phyloP scores from a whole-genome alignment of 352 stramenopile species.

The Elongisporangium prolatum region DNA sequence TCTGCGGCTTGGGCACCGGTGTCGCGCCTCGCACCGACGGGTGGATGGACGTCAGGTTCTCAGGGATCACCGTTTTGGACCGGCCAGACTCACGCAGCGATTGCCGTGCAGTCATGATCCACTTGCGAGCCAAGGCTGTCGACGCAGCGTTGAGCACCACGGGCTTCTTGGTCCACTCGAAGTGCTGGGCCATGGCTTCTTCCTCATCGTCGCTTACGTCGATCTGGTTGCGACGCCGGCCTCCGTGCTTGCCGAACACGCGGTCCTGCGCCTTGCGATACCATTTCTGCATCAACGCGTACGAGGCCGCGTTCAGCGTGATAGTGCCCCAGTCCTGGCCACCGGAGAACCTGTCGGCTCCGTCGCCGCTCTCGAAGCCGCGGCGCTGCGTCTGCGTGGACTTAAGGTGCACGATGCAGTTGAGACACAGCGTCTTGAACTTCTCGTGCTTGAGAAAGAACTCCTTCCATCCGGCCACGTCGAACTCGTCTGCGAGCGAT shows the following conservation, averaged over 20 bases:
- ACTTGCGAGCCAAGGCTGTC: conserved; percentile 78
- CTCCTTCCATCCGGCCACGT: conserved; percentile 92
- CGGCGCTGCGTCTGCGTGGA: conserved; percentile 21
- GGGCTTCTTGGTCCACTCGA: conserved; percentile 75
- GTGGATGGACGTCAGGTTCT: conserved; percentile 53
- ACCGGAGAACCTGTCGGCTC: conserved; percentile 12
- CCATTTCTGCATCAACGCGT: conserved; percentile 90
- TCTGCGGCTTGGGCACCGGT: conserved; percentile 58
- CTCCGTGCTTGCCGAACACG: conserved; percentile 69
- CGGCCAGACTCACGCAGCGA: conserved; percentile 49
- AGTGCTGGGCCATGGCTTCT: conserved; percentile 54
- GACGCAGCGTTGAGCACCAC: conserved; percentile 71
- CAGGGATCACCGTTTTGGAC: conserved; percentile 24
- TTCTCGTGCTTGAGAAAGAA: conserved; percentile 93
- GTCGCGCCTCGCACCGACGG: conserved; percentile 49
- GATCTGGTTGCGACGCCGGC: conserved; percentile 46
- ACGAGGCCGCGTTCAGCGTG: conserved; percentile 79
- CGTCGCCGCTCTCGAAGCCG: conserved; percentile 14
- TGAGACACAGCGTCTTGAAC: conserved; percentile 94
- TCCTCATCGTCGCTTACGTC: conserved; percentile 89
- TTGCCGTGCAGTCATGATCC: conserved; percentile 63
- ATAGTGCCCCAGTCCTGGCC: conserved; percentile 48
- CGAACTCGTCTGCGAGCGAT: conserved; percentile 87
- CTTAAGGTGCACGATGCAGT: conserved; percentile 86
- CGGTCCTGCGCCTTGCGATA: conserved; percentile 87